Evolutionary conservation across 208 protist species (phyloP), one percentile per base, ranked within the genome.

Genomic region (Porcisia hertigi): DNA sequence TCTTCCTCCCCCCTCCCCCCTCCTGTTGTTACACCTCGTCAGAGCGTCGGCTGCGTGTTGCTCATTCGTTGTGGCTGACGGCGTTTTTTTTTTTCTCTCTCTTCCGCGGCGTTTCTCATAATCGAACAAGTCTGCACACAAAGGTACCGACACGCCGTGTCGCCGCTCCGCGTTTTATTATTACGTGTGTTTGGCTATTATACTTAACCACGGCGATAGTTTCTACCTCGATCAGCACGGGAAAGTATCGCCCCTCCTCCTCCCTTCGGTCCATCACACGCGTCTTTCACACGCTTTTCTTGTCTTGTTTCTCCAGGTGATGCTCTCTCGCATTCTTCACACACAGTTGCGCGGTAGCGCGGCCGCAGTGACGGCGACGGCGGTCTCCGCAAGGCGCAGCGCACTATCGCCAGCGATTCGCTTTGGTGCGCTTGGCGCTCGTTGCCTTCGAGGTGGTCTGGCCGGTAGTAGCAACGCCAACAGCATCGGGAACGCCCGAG

Each of bases 311-410:
- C 41, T 67, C 16, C 8, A 8, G 25, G 63, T 30, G 30, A 83
- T 83, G 79, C 57, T 82, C 36, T 81, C 77, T 41, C 77, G 72
- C 39, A 73, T 82, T 55, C 12, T 73, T 12, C 65, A 66, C 3
- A 36, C 39, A 12, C 76, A 75, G 47, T 58, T 76, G 23, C 18
- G 53, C 8, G 0, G 54, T 14, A 11, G 66, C 23, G 23, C 43
- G 52, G 69, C 11, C 3, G 52, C 67, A 20, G 36, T 66, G 30
- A 34, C 66, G 23, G 8, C 69, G 52, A 1, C 9, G 34, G 54
- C 73, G 3, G 20, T 53, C 9, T 62, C 75, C 6, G 20, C 71
- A 18, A 1, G 45, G 1, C 39, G 45, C 69, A 75, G 67, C 6
- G 69, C 70, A 6, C 53, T 60, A 16, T 54, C 72, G 1, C 54